A percentile compares a stretch with the other conserved stretches of the same genome.
Evolutionary conservation across 2,329 filamentous ascomycete species (phyloP).

Genomic region (Pestalotiopsis sp.): DNA sequence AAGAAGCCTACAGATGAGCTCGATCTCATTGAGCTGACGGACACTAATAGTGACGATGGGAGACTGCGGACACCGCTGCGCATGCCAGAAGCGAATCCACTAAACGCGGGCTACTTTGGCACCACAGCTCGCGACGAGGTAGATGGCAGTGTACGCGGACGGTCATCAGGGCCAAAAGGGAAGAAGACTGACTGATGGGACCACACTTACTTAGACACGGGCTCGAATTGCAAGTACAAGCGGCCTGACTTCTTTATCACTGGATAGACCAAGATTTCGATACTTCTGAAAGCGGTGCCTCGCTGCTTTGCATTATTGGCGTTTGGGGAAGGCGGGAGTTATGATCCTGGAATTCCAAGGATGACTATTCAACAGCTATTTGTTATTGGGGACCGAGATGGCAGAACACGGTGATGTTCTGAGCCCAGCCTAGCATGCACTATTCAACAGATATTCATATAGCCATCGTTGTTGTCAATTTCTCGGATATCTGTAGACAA

Average conservation of each 20-base stretch:
- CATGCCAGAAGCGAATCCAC: slow-evolving; percentile 28
- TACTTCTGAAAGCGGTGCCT: neutral
- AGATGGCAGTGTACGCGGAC: slow-evolving; percentile 40
- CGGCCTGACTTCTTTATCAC: neutral
- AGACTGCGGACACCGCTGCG: slow-evolving; percentile 24
- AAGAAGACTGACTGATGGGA: slow-evolving; percentile 47
- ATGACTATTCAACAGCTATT: neutral
- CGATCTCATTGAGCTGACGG: slow-evolving; percentile 74
- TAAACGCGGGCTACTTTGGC: slow-evolving; percentile 34
- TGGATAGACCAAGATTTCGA: slow-evolving; percentile 2
- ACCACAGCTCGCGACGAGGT: slow-evolving; percentile 42
- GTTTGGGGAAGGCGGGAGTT: slow-evolving; percentile 1
- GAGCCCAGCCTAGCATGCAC: neutral
- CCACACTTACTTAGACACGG: neutral
- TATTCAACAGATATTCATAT: neutral
- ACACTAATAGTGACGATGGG: slow-evolving; percentile 61
- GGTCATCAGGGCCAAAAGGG: slow-evolving; percentile 41
- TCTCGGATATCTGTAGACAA: neutral
- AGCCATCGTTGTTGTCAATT: neutral
- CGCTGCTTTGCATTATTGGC: neutral
- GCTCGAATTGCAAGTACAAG: neutral
- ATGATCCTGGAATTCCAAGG: neutral
- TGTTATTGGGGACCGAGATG: neutral
- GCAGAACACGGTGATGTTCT: neutral
- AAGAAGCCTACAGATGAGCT: slow-evolving; percentile 47